Conservation (phyloP, 1,139 yeast genomes). For the Saccharomyces hybrid region DNA sequence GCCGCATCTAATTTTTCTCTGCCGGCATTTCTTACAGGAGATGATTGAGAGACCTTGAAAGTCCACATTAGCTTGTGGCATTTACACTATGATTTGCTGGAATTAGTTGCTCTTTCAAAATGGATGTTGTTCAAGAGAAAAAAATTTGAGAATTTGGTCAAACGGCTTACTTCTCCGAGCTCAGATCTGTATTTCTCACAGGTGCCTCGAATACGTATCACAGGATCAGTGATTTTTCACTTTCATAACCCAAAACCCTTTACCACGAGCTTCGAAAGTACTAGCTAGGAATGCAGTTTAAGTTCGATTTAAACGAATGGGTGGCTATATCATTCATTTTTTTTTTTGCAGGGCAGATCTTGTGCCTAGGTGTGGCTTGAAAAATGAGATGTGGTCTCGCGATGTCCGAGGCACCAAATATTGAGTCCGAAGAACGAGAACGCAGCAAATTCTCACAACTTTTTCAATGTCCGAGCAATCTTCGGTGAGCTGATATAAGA, state of each 20-base stretch:
- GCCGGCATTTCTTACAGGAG: background rate
- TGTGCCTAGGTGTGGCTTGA: background rate
- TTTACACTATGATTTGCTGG: background rate
- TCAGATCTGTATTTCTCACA: background rate
- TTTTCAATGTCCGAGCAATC: background rate
- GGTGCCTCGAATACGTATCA: background rate
- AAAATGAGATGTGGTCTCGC: background rate
- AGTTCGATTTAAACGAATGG: background rate
- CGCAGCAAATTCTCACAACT: background rate
- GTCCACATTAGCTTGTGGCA: background rate
- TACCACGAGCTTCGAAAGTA: background rate
- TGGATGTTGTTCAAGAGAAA: too few relatives aligned
- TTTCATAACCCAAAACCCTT: background rate
- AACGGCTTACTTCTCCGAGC: too few relatives aligned
- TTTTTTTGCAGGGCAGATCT: background rate
- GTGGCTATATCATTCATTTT: background rate
- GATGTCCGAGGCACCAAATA: background rate
- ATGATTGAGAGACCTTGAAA: background rate
- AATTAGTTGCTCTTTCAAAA: too few relatives aligned
- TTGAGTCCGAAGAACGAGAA: background rate
- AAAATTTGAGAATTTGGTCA: too few relatives aligned
- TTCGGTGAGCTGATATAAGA: background rate
- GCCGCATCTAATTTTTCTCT: slow-evolving; percentile 7
- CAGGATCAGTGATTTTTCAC: background rate
- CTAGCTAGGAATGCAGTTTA: background rate